Evolutionary conservation across 305 asterid species (phyloP).

Genomic region (Solanum aculeatissimum): DNA sequence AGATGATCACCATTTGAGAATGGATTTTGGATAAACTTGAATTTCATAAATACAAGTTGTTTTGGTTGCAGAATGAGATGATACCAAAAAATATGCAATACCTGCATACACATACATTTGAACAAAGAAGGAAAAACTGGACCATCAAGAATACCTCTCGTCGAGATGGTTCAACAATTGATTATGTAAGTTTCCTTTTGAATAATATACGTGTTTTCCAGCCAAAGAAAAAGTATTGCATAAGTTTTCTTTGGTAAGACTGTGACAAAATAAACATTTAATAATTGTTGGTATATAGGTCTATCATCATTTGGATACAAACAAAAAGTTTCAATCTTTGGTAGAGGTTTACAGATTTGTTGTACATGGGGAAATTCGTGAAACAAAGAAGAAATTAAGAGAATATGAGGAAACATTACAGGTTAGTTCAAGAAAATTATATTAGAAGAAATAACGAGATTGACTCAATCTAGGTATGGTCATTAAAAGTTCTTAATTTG

Average conservation of each 20-base stretch:
- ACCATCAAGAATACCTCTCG: neutral
- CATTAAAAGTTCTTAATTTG: too few relatives aligned
- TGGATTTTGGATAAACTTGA: neutral
- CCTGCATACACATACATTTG: neutral
- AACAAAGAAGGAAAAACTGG: neutral
- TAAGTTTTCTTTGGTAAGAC: neutral
- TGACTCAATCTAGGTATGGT: too few relatives aligned
- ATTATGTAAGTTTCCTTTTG: neutral
- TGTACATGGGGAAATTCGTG: neutral
- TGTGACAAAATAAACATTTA: neutral
- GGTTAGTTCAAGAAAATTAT: neutral
- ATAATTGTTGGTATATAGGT: neutral
- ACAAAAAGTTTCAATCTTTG: neutral
- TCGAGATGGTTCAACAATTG: neutral
- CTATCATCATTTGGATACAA: neutral
- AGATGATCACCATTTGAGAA: neutral
- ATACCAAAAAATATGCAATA: neutral
- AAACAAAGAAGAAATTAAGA: neutral
- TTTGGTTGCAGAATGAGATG: neutral
- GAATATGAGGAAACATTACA: neutral
- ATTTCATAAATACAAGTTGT: too few relatives aligned
- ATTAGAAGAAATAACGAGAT: neutral
- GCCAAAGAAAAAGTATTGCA: neutral
- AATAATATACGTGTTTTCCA: neutral
- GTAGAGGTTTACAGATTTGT: neutral